Evolutionary conservation across 352 stramenopile genomes (phyloP).

Genomic region (Pythium rhizo-oryzae): DNA sequence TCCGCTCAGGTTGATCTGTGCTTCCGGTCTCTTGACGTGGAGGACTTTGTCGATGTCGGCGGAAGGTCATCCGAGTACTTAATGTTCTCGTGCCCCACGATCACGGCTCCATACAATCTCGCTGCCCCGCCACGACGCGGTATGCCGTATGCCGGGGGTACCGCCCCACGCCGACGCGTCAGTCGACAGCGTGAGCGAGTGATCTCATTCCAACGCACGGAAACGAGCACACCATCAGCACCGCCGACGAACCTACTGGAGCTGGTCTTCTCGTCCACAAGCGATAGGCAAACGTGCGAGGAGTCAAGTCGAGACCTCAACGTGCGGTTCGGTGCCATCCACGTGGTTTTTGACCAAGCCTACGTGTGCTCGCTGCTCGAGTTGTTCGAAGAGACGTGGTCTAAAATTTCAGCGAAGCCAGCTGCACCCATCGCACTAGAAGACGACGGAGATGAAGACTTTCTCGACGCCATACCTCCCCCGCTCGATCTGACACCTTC

Average conservation of each 20-base stretch:
- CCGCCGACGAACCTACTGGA: slow-evolving; percentile 69
- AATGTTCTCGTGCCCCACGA: slow-evolving; percentile 78
- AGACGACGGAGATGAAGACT: slow-evolving; percentile 36
- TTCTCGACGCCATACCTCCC: slow-evolving; percentile 41
- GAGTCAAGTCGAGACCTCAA: slow-evolving; percentile 64
- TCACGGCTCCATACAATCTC: slow-evolving; percentile 66
- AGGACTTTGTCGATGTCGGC: slow-evolving; percentile 69
- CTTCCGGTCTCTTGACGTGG: slow-evolving; percentile 75
- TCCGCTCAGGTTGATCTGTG: slow-evolving; percentile 74
- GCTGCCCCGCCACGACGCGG: slow-evolving; percentile 49
- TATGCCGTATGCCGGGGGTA: slow-evolving; percentile 35
- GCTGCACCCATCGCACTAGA: slow-evolving; percentile 21
- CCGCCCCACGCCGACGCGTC: slow-evolving; percentile 33
- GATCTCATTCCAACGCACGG: slow-evolving; percentile 53
- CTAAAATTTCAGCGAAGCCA: slow-evolving; percentile 44
- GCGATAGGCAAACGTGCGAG: slow-evolving; percentile 58
- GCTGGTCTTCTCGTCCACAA: slow-evolving; percentile 57
- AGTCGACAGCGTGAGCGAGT: slow-evolving; percentile 62
- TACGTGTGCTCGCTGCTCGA: slow-evolving; percentile 81
- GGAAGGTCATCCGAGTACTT: slow-evolving; percentile 72
- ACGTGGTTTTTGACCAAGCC: slow-evolving; percentile 87
- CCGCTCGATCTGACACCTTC: slow-evolving; percentile 65
- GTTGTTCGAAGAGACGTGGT: slow-evolving; percentile 69
- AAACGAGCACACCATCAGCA: slow-evolving; percentile 21
- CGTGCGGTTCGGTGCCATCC: slow-evolving; percentile 71